These are phyloP conservation scores for Penicillium bovifimosum DNA, from an alignment of 495 filamentous ascomycete genomes.

Conservation along the genomic window DNA sequence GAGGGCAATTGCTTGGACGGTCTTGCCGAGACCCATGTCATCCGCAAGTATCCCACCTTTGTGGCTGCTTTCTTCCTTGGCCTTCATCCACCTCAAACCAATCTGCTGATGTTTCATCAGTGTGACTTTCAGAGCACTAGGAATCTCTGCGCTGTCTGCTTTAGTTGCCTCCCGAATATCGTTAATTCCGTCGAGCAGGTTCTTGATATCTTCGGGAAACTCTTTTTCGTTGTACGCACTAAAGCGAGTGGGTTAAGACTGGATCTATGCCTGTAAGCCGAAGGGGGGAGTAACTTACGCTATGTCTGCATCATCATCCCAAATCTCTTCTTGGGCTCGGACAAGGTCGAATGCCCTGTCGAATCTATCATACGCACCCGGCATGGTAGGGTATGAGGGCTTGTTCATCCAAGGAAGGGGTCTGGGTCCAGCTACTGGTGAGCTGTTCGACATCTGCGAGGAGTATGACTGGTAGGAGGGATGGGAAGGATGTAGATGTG, in stretches of 20 bases:
- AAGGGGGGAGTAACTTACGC: constrained; percentile 9
- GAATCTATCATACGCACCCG: neutral
- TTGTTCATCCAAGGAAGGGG: neutral
- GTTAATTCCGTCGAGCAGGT: constrained; percentile 65
- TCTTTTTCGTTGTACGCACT: constrained; percentile 21
- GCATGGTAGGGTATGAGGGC: neutral
- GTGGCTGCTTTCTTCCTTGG: constrained; percentile 69
- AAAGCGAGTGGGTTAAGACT: constrained; percentile 1
- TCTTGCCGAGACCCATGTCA: constrained; percentile 97
- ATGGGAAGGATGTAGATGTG: neutral
- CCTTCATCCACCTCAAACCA: constrained; percentile 75
- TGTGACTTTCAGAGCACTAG: constrained; percentile 60
- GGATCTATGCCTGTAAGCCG: neutral
- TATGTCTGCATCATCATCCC: constrained; percentile 16
- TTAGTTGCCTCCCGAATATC: constrained; percentile 64
- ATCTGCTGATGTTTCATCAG: constrained; percentile 82
- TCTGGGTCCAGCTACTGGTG: neutral
- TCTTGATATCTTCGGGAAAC: constrained; percentile 55
- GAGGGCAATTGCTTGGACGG: constrained; percentile 79
- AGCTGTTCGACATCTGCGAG: neutral
- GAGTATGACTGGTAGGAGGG: neutral
- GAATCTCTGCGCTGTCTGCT: constrained; percentile 66
- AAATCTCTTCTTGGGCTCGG: constrained; percentile 12
- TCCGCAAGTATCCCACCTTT: constrained; percentile 85
- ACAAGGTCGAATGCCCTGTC: constrained; percentile 13